Evolutionary conservation across 495 filamentous ascomycete species (phyloP), one percentile per base, ranked within the genome.

Genomic region (Amphirosellinia nigrospora): DNA sequence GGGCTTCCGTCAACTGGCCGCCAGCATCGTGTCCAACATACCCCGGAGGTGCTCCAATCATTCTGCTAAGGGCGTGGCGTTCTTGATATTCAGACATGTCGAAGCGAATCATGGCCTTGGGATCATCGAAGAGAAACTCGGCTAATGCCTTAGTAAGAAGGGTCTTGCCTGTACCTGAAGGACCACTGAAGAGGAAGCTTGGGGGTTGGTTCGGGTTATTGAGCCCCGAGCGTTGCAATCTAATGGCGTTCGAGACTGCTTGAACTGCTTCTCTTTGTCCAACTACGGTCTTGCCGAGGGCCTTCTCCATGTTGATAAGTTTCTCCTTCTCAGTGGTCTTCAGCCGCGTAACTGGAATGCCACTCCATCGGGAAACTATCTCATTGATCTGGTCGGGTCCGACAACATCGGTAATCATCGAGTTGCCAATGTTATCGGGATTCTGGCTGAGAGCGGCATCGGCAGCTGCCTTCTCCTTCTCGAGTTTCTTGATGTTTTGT

Each of bases 41-140:
- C 72, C 96, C 96, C 9, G 96, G 96, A 16, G 96, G 96, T 10
- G 96, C 95, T 75, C 96, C 96, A 73, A 99, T 99, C 92, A 99
- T 97, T 69, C 96, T 91, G 75, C 93, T 96, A 30, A 99, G 89
- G 1, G 94, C 93, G 81, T 99, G 96, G 11, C 94, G 92, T 81
- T 99, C 96, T 81, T 98, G 96, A 81, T 99, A 99, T 79, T 99
- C 96, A 9, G 96, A 98, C 96, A 99, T 99, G 81, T 99, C 96
- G 84, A 99, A 94, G 19, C 96, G 93, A 76, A 99, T 97, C 96
- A 99, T 99, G 21, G 94, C 83, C 85, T 97, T 97, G 19, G 96
- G 86, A 75, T 99, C 96, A 77, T 99, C 96, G 81, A 99, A 99
- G 43, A 99, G 86, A 85, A 99, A 99, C 79, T 99, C 96, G 53